Evolutionary conservation across 2,329 filamentous ascomycete genomes (phyloP).

Genomic region (Claviceps sp.): DNA sequence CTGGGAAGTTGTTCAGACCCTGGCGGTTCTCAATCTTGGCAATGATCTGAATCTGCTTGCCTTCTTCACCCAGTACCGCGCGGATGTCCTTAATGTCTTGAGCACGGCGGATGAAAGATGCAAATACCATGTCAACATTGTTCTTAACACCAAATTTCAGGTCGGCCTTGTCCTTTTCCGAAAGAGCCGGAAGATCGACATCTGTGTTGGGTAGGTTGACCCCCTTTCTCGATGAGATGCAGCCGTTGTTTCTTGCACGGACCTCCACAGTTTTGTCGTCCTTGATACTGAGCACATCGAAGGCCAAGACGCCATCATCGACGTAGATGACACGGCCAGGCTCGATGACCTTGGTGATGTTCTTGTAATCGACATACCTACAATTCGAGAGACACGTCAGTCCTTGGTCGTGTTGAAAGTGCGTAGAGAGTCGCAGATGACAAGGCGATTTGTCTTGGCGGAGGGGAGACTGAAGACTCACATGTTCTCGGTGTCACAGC

Average conservation of each 20-base stretch:
- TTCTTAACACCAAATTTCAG: conserved; percentile 95
- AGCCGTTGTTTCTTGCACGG: conserved; percentile 89
- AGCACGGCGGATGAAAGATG: conserved; percentile 90
- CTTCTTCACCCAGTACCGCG: conserved; percentile 76
- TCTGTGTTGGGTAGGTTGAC: conserved; percentile 98
- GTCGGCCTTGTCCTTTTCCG: conserved; percentile 95
- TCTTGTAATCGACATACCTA: conserved; percentile 98
- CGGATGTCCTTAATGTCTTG: conserved; percentile 91
- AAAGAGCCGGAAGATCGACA: conserved; percentile 91
- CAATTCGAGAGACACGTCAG: background rate
- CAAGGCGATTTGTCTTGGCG: background rate
- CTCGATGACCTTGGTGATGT: conserved; percentile 97
- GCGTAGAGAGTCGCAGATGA: background rate
- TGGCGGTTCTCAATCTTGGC: conserved; percentile 99
- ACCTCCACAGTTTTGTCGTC: conserved; percentile 83
- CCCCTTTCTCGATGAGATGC: conserved; percentile 97
- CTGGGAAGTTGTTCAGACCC: conserved; percentile 98
- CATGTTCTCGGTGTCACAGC: conserved; percentile 88
- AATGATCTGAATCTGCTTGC: conserved; percentile 97
- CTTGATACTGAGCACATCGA: conserved; percentile 77
- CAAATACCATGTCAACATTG: conserved; percentile 97
- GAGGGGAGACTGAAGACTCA: conserved; percentile 31
- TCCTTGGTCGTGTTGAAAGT: background rate
- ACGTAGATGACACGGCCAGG: conserved; percentile 91
- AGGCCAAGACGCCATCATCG: conserved; percentile 94